Conservation (phyloP, 2,329 filamentous ascomycete genomes). For the Aspergillus sp. region DNA sequence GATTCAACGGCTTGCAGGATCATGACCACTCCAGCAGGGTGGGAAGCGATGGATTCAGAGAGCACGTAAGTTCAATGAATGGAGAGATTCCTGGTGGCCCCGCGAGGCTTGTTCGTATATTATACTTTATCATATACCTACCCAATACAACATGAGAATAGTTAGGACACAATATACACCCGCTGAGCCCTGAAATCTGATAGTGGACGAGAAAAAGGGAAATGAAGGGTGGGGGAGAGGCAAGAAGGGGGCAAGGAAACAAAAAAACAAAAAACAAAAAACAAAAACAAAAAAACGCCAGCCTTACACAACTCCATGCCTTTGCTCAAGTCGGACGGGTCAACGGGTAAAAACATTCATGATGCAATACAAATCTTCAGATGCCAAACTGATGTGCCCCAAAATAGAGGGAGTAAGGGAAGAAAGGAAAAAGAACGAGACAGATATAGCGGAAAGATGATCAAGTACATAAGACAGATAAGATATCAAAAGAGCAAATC, state of each 20-base stretch:
- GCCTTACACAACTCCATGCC: conserved; percentile 1
- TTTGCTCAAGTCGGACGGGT: not conserved
- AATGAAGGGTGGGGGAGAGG: conserved; percentile 7
- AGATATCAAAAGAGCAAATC: conserved; percentile 1
- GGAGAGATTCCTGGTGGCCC: not conserved
- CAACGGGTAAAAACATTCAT: not conserved
- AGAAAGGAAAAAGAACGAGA: not conserved
- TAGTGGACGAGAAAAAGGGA: conserved; percentile 16
- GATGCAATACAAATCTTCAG: not conserved
- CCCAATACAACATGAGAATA: conserved; percentile 9
- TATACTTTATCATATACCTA: conserved; percentile 10
- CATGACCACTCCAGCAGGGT: not conserved
- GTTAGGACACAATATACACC: conserved; percentile 2
- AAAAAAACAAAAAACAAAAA: not conserved
- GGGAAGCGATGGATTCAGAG: not conserved
- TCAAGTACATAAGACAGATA: not conserved
- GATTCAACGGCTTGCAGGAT: not conserved
- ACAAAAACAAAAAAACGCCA: not conserved
- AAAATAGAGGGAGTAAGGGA: not conserved
- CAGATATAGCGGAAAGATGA: not conserved
- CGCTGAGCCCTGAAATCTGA: not conserved
- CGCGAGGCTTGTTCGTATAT: conserved; percentile 6
- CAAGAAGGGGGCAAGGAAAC: conserved; percentile 1
- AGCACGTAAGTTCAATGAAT: not conserved
- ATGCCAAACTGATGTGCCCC: not conserved